Evolutionary conservation across 169 alveolate species (phyloP).

Genomic region (Eimeria acervulina): DNA sequence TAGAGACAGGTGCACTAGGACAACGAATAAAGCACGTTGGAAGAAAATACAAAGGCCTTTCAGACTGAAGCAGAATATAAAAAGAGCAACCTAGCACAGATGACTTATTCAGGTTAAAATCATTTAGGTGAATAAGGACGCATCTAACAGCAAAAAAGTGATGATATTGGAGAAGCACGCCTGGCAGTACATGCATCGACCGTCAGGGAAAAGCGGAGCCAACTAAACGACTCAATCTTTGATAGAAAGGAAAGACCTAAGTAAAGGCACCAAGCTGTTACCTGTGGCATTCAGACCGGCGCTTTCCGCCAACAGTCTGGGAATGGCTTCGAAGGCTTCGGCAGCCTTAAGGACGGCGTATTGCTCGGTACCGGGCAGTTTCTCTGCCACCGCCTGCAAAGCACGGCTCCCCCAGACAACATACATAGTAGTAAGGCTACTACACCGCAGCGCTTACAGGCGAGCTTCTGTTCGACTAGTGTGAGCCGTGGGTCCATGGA

Average conservation of each 20-base stretch:
- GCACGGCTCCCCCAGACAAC: background rate
- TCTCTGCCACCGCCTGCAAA: slow-evolving; percentile 76
- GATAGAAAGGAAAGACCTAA: background rate
- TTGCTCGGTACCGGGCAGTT: slow-evolving; percentile 89
- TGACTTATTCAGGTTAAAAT: background rate
- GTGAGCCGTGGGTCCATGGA: background rate
- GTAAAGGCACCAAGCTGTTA: slow-evolving; percentile 83
- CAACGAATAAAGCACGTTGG: background rate
- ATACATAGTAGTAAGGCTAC: background rate
- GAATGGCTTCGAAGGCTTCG: slow-evolving; percentile 97
- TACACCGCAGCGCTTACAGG: background rate
- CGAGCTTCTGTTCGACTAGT: background rate
- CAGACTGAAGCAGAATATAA: background rate
- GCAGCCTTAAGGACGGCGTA: slow-evolving; percentile 99
- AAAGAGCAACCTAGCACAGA: too few species aligned
- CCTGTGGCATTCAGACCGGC: slow-evolving; percentile 94
- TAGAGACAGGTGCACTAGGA: background rate
- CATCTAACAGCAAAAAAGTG: background rate
- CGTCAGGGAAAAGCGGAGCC: too few species aligned
- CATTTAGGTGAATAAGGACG: background rate
- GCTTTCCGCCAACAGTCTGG: slow-evolving; percentile 98
- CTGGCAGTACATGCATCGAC: background rate
- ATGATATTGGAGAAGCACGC: background rate
- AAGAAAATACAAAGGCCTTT: background rate
- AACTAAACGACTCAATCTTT: background rate